These are phyloP conservation scores for Globisporangium rhizosaccharum DNA, from an alignment of 352 stramenopile genomes.

Conservation along the genomic window DNA sequence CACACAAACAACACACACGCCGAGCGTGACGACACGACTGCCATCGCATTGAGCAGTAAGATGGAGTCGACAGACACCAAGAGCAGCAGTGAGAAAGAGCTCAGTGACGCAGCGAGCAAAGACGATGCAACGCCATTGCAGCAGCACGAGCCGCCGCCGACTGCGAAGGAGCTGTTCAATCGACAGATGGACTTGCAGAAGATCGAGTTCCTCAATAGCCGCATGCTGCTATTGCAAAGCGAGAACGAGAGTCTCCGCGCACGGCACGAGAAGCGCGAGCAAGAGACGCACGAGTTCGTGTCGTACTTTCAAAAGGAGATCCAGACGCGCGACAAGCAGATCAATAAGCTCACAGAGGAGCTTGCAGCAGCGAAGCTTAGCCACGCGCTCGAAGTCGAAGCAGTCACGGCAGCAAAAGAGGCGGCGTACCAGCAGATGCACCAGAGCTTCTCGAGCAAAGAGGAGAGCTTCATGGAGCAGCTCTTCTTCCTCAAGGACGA, in stretches of 20 bases:
- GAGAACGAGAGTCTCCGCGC: constrained; percentile 79
- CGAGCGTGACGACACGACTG: neutral
- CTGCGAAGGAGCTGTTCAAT: constrained; percentile 56
- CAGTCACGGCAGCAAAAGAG: constrained; percentile 38
- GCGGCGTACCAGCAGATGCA: constrained; percentile 39
- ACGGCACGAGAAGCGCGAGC: constrained; percentile 83
- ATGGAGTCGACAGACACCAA: constrained; percentile 10
- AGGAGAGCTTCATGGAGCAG: constrained; percentile 52
- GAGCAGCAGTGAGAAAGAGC: neutral
- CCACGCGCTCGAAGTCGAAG: constrained; percentile 57
- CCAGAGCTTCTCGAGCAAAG: constrained; percentile 33
- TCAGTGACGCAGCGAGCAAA: neutral
- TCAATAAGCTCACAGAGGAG: constrained; percentile 81
- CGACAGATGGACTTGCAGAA: constrained; percentile 60
- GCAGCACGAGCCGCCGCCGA: constrained; percentile 6
- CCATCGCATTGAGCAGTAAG: neutral
- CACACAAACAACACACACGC: neutral
- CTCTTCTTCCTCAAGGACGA: constrained; percentile 60
- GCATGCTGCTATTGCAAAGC: constrained; percentile 52
- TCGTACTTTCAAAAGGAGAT: constrained; percentile 93
- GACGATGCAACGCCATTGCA: neutral
- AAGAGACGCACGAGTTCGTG: constrained; percentile 93
- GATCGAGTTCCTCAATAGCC: constrained; percentile 51
- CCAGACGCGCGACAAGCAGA: constrained; percentile 72
- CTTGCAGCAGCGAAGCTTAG: constrained; percentile 53